Percentiles rank a stretch among this genome's conserved stretches.
These are phyloP conservation scores for Jatropha podagrica DNA, from an alignment of 441 rosid species.

Conservation along the genomic window DNA sequence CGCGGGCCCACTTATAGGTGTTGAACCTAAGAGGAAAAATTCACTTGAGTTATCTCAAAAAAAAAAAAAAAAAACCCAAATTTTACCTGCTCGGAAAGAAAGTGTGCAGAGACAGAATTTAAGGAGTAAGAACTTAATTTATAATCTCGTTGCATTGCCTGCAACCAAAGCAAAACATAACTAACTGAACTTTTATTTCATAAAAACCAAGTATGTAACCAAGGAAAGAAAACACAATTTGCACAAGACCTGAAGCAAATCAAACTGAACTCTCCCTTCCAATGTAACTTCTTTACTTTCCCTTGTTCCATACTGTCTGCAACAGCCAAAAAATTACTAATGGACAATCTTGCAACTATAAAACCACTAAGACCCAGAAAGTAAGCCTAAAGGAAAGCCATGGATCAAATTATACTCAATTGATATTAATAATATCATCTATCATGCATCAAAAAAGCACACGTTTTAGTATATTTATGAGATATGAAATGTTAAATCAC, in stretches of 20 bases:
- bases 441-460: not conserved
- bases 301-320: conserved; percentile 89
- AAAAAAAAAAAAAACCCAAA: not conserved
- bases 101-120: conserved; percentile 97
- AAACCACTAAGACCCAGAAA: not conserved
- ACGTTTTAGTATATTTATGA: not conserved
- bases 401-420: not conserved
- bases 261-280: conserved; percentile 98
- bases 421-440: not conserved
- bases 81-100: conserved; percentile 94
- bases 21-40: not conserved
- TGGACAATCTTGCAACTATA: conserved; percentile 6
- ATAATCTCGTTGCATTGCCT: conserved; percentile 93
- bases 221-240: conserved; percentile 22
- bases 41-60: not conserved
- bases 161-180: conserved; percentile 23
- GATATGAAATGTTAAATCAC: not conserved
- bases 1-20: not conserved
- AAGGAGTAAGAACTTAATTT: conserved; percentile 95
- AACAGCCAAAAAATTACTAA: conserved; percentile 29
- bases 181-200: conserved; percentile 17
- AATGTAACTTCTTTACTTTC: conserved; percentile 95
- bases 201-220: conserved; percentile 13
- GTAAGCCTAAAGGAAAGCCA: not conserved
- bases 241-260: conserved; percentile 83